Base-by-base conservation (phyloP, 805 yeast species). In the Saccharomycodes ludwigii region DNA sequence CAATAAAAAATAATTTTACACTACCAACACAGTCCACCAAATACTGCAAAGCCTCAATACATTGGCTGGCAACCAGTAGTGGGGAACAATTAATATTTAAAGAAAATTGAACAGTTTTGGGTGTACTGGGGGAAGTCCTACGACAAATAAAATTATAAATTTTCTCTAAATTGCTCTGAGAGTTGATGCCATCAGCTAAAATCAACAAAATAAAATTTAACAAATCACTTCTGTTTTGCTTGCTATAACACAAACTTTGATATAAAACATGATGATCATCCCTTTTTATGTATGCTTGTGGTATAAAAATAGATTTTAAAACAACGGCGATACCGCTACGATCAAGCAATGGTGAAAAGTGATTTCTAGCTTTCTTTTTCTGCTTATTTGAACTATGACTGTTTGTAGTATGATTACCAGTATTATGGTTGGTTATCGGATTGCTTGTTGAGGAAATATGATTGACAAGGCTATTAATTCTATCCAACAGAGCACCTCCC, bases 151-250 rank as follows among this genome's bases (percentile, higher is more conserved):
- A 72, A 20, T 59, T 50, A 50, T 75, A 86, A 4, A 73, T 66
- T 40, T 61, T 66, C 41, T 78, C 85, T 27, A 82, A 54, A 0
- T 82, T 53, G 12, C 61, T 63, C 33, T 72, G 76, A 42, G 71
- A 77, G 2, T 48, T 45, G 5, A 77, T 58, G n/a, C 91, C 93
- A 38, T 85, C 95, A 36, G 76, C 77, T 21, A 86, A 56, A 27
- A 85, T 66, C 12, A 76, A 71, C 24, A 85, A 52, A 25, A 85
- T 47, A 35, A 78, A 56, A 26, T 78, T 73, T 48, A 85, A 62
- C 11, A 83, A 67, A 40, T 86, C 95, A 7, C 71, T 58, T 33
- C 95, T 59, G 5, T 81, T 79, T 40, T 79, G 93, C 50, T 80
- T 80, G 53, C 76, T 83, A 39, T 70, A 67, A 44, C 93, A 80